Conservation (phyloP, 108 stramenopile genomes). For the Discostella pseudostelligera region DNA sequence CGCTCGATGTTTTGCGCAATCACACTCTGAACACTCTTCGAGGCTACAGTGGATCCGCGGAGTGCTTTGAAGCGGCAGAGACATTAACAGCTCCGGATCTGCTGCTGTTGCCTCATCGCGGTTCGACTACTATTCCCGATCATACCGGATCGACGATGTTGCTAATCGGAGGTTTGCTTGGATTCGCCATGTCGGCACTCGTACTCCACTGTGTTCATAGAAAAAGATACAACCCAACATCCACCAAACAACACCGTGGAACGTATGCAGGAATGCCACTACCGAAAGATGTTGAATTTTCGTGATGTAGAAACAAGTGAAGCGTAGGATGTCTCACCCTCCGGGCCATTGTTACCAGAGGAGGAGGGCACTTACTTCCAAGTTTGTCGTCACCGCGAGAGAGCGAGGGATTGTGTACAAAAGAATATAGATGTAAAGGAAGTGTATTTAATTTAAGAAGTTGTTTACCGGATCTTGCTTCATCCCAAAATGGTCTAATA, state of each 20-base stretch:
- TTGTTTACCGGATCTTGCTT: too few species aligned
- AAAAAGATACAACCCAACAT: not conserved
- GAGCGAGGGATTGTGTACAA: too few species aligned
- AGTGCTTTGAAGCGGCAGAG: conserved; percentile 1
- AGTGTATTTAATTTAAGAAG: too few species aligned
- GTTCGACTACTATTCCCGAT: not conserved
- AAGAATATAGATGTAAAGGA: too few species aligned
- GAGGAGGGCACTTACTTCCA: too few species aligned
- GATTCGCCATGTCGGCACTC: not conserved
- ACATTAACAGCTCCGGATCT: not conserved
- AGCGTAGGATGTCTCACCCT: too few species aligned
- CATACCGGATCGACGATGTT: not conserved
- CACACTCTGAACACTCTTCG: not conserved
- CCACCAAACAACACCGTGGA: conserved; percentile 1
- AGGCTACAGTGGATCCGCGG: not conserved
- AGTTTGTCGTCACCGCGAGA: too few species aligned
- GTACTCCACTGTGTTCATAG: not conserved
- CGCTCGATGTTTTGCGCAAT: not conserved
- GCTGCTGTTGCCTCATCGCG: too few species aligned
- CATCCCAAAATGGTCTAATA: too few species aligned
- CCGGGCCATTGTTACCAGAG: too few species aligned
- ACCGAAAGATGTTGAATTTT: not conserved
- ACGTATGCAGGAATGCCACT: not conserved
- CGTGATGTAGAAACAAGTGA: too few species aligned
- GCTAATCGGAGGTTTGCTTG: not conserved